These are phyloP conservation scores for Gnaphalium uliginosum DNA, from an alignment of 129 eudicot genomes.

Conservation along the genomic window DNA sequence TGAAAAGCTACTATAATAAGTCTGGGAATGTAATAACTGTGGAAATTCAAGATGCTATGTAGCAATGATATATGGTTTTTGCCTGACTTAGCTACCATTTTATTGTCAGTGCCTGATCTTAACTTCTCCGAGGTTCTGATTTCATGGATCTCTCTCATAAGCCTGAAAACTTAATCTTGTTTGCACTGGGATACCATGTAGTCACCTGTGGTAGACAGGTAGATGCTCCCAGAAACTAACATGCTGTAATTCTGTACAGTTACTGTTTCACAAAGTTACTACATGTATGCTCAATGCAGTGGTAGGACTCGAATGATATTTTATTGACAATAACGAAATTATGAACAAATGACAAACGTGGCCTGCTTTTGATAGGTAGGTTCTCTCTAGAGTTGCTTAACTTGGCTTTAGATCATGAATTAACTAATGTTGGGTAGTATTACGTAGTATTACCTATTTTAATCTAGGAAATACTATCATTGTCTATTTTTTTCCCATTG, in stretches of 20 bases:
- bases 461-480: background rate
- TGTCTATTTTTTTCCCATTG: background rate
- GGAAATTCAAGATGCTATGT: background rate
- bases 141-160: background rate
- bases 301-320: background rate
- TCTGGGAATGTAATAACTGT: background rate
- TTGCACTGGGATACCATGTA: background rate
- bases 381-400: background rate
- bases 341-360: background rate
- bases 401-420: background rate
- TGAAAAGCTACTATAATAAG: background rate
- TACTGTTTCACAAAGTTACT: background rate
- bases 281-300: background rate
- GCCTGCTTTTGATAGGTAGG: background rate
- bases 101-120: background rate
- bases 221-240: background rate
- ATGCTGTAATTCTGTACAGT: background rate
- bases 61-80: background rate
- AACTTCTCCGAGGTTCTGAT: background rate
- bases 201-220: background rate
- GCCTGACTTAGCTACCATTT: background rate
- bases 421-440: background rate
- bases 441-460: background rate
- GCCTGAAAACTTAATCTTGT: background rate
- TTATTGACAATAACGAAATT: background rate